These are phyloP conservation scores for Diaporthe citrichinensis DNA, from an alignment of 2,329 filamentous ascomycete genomes.

Conservation along the genomic window DNA sequence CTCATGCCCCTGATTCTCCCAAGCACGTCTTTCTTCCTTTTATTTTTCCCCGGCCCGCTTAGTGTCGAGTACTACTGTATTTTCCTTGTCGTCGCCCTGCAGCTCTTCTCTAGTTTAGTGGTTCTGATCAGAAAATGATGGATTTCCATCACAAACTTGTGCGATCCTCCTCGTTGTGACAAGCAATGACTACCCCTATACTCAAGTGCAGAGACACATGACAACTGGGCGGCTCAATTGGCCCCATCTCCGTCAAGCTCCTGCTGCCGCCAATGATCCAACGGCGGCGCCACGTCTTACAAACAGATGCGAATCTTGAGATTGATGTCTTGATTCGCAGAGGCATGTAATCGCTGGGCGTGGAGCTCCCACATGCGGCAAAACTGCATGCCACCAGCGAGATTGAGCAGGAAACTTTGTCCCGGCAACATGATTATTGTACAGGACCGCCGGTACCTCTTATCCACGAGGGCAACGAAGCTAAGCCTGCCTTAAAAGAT, in stretches of 20 bases:
- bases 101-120: conserved; percentile 43
- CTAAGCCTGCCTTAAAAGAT: background rate
- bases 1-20: conserved; percentile 40
- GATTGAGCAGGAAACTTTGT: background rate
- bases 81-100: conserved; percentile 42
- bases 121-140: conserved; percentile 43
- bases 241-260: background rate
- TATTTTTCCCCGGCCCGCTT: conserved; percentile 39
- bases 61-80: conserved; percentile 42
- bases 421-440: background rate
- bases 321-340: background rate
- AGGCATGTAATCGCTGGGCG: background rate
- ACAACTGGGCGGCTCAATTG: background rate
- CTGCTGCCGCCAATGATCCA: background rate
- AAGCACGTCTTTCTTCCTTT: conserved; percentile 42
- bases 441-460: background rate
- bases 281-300: background rate
- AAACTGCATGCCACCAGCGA: background rate
- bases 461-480: background rate
- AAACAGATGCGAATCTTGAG: background rate
- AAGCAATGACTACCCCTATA: background rate
- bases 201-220: background rate
- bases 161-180: background rate
- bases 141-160: conserved; percentile 36
- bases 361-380: background rate